Base-by-base conservation (phyloP, 176 grass and related monocot genomes). In the Themeda triandra region DNA sequence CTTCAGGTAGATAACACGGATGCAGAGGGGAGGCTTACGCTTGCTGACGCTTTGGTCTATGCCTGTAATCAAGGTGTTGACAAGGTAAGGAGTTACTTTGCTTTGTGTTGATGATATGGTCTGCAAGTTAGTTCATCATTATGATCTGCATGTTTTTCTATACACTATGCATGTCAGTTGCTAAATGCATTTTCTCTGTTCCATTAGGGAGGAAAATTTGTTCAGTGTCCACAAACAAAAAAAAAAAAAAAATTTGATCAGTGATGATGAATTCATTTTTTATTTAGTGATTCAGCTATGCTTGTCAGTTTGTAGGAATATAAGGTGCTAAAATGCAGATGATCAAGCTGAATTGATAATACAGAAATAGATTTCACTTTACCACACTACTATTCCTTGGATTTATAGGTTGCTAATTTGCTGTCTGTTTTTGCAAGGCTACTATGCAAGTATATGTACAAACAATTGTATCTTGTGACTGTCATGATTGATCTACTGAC, bases 1-100 rank as follows among this genome's bases (percentile, higher is more conserved):
- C 53, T 91, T 83, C 78, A 98, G 96, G 96, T 98, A 80, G 92
- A 98, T 76, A 98, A 98, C 71, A 96, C 96, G 81, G 96, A 98
- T 89, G 96, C 96, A 2, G 96, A 98, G 86, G 96, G 93, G 78
- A 95, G 93, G 88, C 96, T 98, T 87, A 96, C 96, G 19, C 96
- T 98, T 72, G 96, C 93, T 48, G 96, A 98, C 35, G 96, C 96
- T 69, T 87, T 98, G 85, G 83, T 98, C 23, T 98, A 98, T 87
- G 93, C 96, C 71, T 96, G 96, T 84, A 95, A 91, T 44, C 93
- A 94, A 90, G 96, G 93, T 36, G 87, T 95, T 81, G 96, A 98
- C 39, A 98, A 98, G 93, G 96, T 98, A 87, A 35, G 33, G 33
- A 35, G 33, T 37, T 87, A 28, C 31, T 45, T 79, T 46, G 9